Conservation (phyloP, 2,329 filamentous ascomycete genomes). For the Aspergillus sclerotialis region DNA sequence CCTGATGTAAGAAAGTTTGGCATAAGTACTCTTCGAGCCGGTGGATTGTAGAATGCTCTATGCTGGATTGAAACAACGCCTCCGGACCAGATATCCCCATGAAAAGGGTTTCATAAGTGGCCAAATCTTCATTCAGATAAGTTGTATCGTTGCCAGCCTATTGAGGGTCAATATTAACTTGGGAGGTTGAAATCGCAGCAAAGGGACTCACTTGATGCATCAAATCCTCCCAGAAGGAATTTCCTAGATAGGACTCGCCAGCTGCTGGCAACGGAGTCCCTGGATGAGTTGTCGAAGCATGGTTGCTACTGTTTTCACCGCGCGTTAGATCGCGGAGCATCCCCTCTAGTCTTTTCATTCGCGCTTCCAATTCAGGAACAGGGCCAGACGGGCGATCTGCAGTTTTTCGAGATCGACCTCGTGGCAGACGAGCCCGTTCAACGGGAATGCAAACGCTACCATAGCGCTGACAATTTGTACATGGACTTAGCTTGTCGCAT, state of each 20-base stretch:
- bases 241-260: slow-evolving; percentile 16
- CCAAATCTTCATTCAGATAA: slow-evolving; percentile 6
- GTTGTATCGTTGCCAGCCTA: background rate
- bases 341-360: slow-evolving; percentile 18
- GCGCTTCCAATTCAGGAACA: slow-evolving; percentile 14
- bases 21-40: slow-evolving; percentile 9
- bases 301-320: slow-evolving; percentile 1
- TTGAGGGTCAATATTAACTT: too few species aligned
- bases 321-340: slow-evolving; percentile 11
- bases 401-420: slow-evolving; percentile 19
- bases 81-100: background rate
- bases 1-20: slow-evolving; percentile 19
- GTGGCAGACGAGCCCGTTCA: slow-evolving; percentile 22
- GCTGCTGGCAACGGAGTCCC: too few species aligned
- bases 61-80: background rate
- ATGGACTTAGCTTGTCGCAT: slow-evolving; percentile 22
- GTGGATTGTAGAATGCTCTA: background rate
- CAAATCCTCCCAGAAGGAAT: slow-evolving; percentile 20
- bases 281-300: slow-evolving; percentile 5
- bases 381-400: slow-evolving; percentile 8
- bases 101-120: background rate
- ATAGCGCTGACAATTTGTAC: slow-evolving; percentile 16
- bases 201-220: slow-evolving; percentile 16
- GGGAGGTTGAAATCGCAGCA: too few species aligned
- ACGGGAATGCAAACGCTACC: slow-evolving; percentile 18